These are phyloP conservation scores for Alternaria sp. DNA, from an alignment of 2,329 filamentous ascomycete species.

Conservation along the genomic window DNA sequence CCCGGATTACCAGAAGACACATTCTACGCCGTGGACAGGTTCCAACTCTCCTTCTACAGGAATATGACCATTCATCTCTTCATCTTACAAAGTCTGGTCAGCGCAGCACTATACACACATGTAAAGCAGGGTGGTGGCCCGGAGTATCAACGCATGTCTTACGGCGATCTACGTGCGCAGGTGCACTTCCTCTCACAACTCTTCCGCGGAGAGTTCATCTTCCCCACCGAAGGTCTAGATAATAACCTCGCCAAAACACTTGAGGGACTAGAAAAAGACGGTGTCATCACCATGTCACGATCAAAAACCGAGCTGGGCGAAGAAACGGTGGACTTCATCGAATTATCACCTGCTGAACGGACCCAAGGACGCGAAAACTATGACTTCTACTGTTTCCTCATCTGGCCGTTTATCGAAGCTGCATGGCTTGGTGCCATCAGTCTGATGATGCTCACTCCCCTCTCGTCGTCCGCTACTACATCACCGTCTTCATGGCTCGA, in stretches of 20 bases:
- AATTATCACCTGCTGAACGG: constrained; percentile 78
- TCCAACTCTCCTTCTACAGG: constrained; percentile 96
- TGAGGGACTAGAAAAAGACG: constrained; percentile 75
- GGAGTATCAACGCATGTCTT: constrained; percentile 77
- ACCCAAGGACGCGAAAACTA: constrained; percentile 87
- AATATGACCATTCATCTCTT: constrained; percentile 99
- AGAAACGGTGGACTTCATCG: constrained; percentile 67
- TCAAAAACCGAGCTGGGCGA: constrained; percentile 43
- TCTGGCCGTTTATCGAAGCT: constrained; percentile 98
- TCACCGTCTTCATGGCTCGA: constrained; percentile 70
- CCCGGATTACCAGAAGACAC: constrained; percentile 86
- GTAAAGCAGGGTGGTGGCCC: constrained; percentile 92
- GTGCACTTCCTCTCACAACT: constrained; percentile 88
- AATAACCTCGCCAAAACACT: constrained; percentile 84
- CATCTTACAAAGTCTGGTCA: constrained; percentile 89
- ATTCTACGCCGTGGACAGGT: constrained; percentile 90
- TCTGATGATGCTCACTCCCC: constrained; percentile 80
- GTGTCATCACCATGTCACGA: constrained; percentile 74
- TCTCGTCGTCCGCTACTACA: constrained; percentile 32
- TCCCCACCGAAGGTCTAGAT: constrained; percentile 82
- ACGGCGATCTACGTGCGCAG: constrained; percentile 75
- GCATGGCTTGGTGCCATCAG: constrained; percentile 91
- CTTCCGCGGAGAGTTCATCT: constrained; percentile 97
- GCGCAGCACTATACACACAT: constrained; percentile 85
- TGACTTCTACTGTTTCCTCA: constrained; percentile 98